Percentiles rank a stretch among this genome's conserved stretches.
These are phyloP conservation scores for Fusarium abutilonis DNA, from an alignment of 2,329 filamentous ascomycete species.

Conservation along the genomic window DNA sequence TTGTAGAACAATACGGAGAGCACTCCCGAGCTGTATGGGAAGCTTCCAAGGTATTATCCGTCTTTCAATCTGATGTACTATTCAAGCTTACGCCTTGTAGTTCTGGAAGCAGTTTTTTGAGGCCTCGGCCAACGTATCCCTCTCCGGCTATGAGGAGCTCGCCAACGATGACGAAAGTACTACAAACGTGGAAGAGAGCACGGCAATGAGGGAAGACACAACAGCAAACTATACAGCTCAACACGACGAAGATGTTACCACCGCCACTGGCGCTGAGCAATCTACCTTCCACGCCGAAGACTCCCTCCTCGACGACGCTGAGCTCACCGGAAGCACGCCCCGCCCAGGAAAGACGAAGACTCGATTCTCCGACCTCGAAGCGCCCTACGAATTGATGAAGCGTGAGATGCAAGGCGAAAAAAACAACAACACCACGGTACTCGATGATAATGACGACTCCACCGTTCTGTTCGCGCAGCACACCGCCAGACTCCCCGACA, in stretches of 20 bases:
- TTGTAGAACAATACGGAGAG: constrained; percentile 94
- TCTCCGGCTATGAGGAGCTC: constrained; percentile 92
- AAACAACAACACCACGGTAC: constrained; percentile 50
- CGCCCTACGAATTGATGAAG: constrained; percentile 79
- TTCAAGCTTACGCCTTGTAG: constrained; percentile 54
- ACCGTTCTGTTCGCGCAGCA: constrained; percentile 62
- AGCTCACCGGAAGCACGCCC: constrained; percentile 74
- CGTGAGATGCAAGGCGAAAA: constrained; percentile 68
- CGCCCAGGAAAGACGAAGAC: constrained; percentile 63
- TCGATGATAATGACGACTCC: constrained; percentile 56
- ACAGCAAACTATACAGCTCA: constrained; percentile 60
- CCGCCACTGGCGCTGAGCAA: constrained; percentile 48
- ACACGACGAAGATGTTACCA: constrained; percentile 52
- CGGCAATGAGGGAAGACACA: constrained; percentile 66
- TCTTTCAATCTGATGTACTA: neutral
- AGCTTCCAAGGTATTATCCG: constrained; percentile 78
- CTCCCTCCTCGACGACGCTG: constrained; percentile 73
- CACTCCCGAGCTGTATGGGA: constrained; percentile 97
- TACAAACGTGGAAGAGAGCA: constrained; percentile 60
- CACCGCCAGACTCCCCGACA: constrained; percentile 66
- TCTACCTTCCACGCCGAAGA: constrained; percentile 62
- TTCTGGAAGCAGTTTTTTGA: constrained; percentile 99
- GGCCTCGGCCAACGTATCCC: constrained; percentile 94
- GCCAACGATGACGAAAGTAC: constrained; percentile 72
- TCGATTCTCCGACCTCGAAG: constrained; percentile 73